A percentile compares a stretch with the other conserved stretches of the same genome.
phyloP scores from a whole-genome alignment of 345 rosid species.

The Eucalyptus marginata region DNA sequence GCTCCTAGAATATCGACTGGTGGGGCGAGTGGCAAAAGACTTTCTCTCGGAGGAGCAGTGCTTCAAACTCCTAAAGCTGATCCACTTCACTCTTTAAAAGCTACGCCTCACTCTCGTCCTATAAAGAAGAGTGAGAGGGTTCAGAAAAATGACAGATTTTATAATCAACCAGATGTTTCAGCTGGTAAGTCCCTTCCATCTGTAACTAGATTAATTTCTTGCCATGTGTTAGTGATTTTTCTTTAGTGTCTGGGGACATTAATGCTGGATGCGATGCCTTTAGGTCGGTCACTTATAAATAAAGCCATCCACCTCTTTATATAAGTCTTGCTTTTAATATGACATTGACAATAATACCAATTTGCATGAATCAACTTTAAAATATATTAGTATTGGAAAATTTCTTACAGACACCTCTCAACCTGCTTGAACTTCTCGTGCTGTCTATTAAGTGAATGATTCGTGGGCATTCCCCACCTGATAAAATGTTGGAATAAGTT shows the following conservation, averaged over 20 bases:
- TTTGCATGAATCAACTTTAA: not conserved
- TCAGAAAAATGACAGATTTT: conserved; percentile 16
- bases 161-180: conserved; percentile 34
- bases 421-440: not conserved
- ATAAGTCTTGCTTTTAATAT: not conserved
- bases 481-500: not conserved
- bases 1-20: conserved; percentile 67
- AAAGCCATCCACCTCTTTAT: not conserved
- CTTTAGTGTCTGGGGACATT: not conserved
- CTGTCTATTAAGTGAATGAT: not conserved
- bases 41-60: conserved; percentile 53
- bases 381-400: not conserved
- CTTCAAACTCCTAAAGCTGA: conserved; percentile 41
- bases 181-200: conserved; percentile 29
- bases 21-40: conserved; percentile 51
- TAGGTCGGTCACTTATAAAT: not conserved
- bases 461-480: not conserved
- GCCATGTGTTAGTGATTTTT: not conserved
- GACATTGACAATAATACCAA: not conserved
- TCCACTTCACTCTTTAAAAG: conserved; percentile 22
- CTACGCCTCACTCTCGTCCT: conserved; percentile 31
- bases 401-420: not conserved
- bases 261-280: not conserved
- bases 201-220: not conserved
- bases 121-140: conserved; percentile 40